Percentiles rank a stretch among this genome's conserved stretches.
Conservation (phyloP, 345 rosid genomes). For the Microcos paniculata region DNA sequence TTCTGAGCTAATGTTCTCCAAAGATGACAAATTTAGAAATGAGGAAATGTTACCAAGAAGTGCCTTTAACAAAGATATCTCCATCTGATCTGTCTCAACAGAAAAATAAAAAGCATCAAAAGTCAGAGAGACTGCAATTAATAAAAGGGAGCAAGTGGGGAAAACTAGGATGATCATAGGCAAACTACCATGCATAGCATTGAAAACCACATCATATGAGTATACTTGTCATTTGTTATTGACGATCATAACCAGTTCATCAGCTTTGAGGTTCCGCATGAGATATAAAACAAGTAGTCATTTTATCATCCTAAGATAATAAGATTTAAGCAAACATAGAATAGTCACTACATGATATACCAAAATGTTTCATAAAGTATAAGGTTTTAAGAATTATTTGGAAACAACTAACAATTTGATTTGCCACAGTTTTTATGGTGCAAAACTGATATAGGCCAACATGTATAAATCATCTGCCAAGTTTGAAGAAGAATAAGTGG, state of each 20-base stretch:
- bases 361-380: background rate
- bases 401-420: constrained; percentile 2
- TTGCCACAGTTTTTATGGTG: background rate
- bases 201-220: background rate
- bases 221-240: background rate
- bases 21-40: constrained; percentile 60
- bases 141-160: background rate
- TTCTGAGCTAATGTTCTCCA: constrained; percentile 55
- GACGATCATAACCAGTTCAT: background rate
- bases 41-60: constrained; percentile 66
- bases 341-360: no score
- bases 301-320: background rate
- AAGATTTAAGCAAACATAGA: background rate
- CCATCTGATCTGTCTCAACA: constrained; percentile 66
- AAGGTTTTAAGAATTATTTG: background rate
- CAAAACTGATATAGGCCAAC: background rate
- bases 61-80: constrained; percentile 61
- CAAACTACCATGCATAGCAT: background rate
- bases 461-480: constrained; percentile 5
- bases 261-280: background rate
- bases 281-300: background rate
- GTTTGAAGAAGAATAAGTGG: background rate
- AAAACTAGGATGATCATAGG: constrained; percentile 5
- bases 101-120: constrained; percentile 17
- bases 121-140: background rate